A percentile compares a stretch with the other conserved stretches of the same genome.
Evolutionary conservation across 2,329 filamentous ascomycete genomes (phyloP).

Genomic region (Epicoccum nigrum): DNA sequence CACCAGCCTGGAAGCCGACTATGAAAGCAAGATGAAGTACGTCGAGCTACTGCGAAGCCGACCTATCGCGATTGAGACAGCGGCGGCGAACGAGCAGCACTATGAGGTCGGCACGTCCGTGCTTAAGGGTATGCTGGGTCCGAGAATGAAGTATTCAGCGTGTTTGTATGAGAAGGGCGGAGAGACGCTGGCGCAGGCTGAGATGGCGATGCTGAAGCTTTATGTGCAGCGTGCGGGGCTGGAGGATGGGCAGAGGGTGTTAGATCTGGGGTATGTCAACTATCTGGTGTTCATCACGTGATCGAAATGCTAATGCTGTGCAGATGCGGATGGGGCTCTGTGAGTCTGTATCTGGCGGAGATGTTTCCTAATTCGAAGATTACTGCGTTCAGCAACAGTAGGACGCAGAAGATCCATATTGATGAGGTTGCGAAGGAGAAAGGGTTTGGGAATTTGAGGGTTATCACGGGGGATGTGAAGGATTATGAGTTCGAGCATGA

Average conservation of each 20-base stretch:
- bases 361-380: conserved; percentile 66
- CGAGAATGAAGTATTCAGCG: conserved; percentile 74
- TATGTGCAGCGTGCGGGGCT: conserved; percentile 68
- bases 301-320: background rate
- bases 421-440: conserved; percentile 63
- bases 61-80: conserved; percentile 73
- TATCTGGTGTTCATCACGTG: conserved; percentile 1
- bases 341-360: conserved; percentile 69
- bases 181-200: conserved; percentile 66
- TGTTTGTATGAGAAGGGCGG: conserved; percentile 66
- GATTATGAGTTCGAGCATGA: conserved; percentile 67
- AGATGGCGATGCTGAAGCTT: conserved; percentile 68
- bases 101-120: conserved; percentile 75
- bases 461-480: conserved; percentile 71
- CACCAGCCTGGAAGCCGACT: conserved; percentile 59
- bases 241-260: conserved; percentile 64
- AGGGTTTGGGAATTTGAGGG: conserved; percentile 64
- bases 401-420: conserved; percentile 71
- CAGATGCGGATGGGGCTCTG: conserved; percentile 73
- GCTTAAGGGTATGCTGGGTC: conserved; percentile 65
- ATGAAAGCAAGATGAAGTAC: conserved; percentile 68
- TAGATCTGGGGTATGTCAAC: conserved; percentile 63
- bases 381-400: conserved; percentile 72
- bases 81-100: conserved; percentile 70
- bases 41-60: conserved; percentile 63